A percentile compares a stretch with the other conserved stretches of the same genome.
Evolutionary conservation across 805 yeast species (phyloP).

Genomic region (Yarrowia keelungensis): DNA sequence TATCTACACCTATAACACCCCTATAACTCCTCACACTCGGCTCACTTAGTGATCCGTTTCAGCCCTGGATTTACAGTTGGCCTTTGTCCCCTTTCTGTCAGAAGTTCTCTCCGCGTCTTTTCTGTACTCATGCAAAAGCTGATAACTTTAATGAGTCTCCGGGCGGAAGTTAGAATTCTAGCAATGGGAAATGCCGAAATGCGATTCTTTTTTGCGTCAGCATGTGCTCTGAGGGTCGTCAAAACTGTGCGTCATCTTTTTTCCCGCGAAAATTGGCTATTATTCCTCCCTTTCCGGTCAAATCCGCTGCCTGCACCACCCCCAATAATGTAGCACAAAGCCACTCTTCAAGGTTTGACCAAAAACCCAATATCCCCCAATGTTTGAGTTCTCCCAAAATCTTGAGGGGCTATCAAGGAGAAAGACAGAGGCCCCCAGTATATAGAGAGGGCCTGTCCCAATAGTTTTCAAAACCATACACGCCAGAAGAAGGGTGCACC

Average conservation of each 20-base stretch:
- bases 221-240: neutral
- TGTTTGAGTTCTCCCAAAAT: conserved; percentile 1
- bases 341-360: neutral
- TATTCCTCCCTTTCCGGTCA: neutral
- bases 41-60: neutral
- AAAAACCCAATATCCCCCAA: neutral
- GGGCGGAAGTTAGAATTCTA: neutral
- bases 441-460: conserved; percentile 2
- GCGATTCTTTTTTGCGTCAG: neutral
- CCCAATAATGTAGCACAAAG: neutral
- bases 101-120: conserved; percentile 17
- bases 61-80: neutral
- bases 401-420: neutral
- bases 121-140: conserved; percentile 3
- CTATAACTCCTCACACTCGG: too few species aligned
- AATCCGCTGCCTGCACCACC: neutral
- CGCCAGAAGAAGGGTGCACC: conserved; percentile 17
- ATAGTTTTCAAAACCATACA: neutral
- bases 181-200: neutral
- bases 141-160: neutral
- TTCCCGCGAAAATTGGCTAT: neutral
- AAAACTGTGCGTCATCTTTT: neutral
- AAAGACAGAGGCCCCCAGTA: neutral
- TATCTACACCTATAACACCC: too few species aligned
- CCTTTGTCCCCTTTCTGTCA: conserved; percentile 10